Evolutionary conservation across 768 basidiomycete species (phyloP).

Genomic region (Wakefieldia striispora): DNA sequence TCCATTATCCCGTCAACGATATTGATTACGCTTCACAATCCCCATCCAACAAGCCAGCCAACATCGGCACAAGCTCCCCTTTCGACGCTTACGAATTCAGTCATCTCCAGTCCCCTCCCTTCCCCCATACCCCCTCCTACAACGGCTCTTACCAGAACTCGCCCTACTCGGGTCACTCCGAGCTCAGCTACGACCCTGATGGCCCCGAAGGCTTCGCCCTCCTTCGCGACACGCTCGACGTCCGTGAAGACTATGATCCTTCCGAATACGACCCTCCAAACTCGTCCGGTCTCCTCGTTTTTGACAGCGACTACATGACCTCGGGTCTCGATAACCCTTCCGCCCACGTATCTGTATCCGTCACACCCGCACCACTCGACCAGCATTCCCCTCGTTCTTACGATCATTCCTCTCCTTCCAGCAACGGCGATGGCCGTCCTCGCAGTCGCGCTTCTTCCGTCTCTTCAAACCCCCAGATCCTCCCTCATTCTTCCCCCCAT

Average conservation of each 20-base stretch:
- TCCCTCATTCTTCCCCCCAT: constrained; percentile 50
- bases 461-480: constrained; percentile 51
- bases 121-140: constrained; percentile 54
- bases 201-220: constrained; percentile 48
- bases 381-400: constrained; percentile 44
- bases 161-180: constrained; percentile 65
- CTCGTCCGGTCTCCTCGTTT: constrained; percentile 52
- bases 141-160: constrained; percentile 70
- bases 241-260: constrained; percentile 63
- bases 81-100: constrained; percentile 43
- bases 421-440: constrained; percentile 50
- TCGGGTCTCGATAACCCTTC: constrained; percentile 24
- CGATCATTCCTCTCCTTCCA: constrained; percentile 65
- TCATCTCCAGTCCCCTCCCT: constrained; percentile 37
- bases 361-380: constrained; percentile 36
- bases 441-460: constrained; percentile 67
- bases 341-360: constrained; percentile 38
- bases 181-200: constrained; percentile 54
- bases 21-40: constrained; percentile 24
- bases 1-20: constrained; percentile 15
- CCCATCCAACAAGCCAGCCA: constrained; percentile 28
- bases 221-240: constrained; percentile 45
- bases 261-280: constrained; percentile 66
- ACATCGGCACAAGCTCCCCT: constrained; percentile 20
- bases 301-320: constrained; percentile 49